Conservation (phyloP, 2,329 filamentous ascomycete genomes). For the Penicillium rolfsii region DNA sequence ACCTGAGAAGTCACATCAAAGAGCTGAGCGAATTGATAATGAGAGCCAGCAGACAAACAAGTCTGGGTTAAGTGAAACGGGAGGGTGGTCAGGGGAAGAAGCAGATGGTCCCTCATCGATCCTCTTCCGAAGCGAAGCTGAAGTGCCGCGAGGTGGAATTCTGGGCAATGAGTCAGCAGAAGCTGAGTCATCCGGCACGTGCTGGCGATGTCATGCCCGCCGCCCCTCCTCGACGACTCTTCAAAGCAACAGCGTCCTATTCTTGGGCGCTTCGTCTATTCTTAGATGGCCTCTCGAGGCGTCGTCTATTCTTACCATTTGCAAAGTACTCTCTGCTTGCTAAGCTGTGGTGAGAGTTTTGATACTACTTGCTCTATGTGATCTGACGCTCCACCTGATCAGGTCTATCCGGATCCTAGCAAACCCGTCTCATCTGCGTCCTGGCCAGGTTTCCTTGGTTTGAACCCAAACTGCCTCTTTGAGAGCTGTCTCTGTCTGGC, state of each 20-base stretch:
- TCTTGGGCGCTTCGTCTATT: slow-evolving; percentile 25
- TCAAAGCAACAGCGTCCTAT: slow-evolving; percentile 19
- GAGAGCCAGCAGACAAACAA: slow-evolving; percentile 7
- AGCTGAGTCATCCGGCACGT: slow-evolving; percentile 26
- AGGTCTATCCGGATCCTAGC: slow-evolving; percentile 10
- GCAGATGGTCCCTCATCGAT: slow-evolving; percentile 18
- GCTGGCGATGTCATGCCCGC: slow-evolving; percentile 28
- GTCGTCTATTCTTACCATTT: slow-evolving; percentile 18
- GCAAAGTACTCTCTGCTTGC: not conserved
- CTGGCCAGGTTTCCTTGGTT: slow-evolving; percentile 28
- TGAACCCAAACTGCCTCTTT: slow-evolving; percentile 14
- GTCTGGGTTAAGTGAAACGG: slow-evolving; percentile 8
- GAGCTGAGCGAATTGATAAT: not conserved
- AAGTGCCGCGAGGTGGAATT: slow-evolving; percentile 15
- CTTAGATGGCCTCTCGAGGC: slow-evolving; percentile 30
- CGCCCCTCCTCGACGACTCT: slow-evolving; percentile 25
- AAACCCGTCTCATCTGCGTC: slow-evolving; percentile 9
- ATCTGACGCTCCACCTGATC: slow-evolving; percentile 21
- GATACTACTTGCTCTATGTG: slow-evolving; percentile 6
- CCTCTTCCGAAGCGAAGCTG: slow-evolving; percentile 25
- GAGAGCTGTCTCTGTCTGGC: not conserved
- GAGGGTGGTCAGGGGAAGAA: slow-evolving; percentile 3
- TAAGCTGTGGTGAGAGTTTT: slow-evolving; percentile 14
- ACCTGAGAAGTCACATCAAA: slow-evolving; percentile 10
- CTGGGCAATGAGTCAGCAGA: slow-evolving; percentile 16